Conservation (phyloP, 306 rosid genomes). For the Acacia confusa region DNA sequence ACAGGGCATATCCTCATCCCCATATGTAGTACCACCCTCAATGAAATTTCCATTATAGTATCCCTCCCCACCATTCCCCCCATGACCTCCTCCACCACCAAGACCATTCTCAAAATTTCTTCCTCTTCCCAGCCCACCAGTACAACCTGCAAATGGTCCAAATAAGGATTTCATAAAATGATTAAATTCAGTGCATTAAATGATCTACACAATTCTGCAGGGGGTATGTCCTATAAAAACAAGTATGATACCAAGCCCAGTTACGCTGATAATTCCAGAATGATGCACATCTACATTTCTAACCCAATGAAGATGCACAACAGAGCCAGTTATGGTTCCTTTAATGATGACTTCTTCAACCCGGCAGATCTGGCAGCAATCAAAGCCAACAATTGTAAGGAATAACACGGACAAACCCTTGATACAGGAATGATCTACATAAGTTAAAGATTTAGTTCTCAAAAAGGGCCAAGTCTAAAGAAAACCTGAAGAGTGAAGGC, state of each 20-base stretch:
- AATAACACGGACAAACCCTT: not conserved
- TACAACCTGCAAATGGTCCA: slow-evolving; percentile 70
- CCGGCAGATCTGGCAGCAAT: slow-evolving; percentile 79
- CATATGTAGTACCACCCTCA: slow-evolving; percentile 82
- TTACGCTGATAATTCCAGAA: slow-evolving; percentile 73
- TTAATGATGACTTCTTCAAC: slow-evolving; percentile 76
- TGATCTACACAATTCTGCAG: slow-evolving; percentile 14
- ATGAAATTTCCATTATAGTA: slow-evolving; percentile 70
- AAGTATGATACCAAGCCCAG: slow-evolving; percentile 75
- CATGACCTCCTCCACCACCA: slow-evolving; percentile 94
- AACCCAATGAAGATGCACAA: slow-evolving; percentile 90
- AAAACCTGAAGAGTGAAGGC: slow-evolving; percentile 96
- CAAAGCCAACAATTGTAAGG: slow-evolving; percentile 31
- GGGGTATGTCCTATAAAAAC: slow-evolving; percentile 23
- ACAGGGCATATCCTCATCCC: slow-evolving; percentile 89
- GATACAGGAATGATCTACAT: slow-evolving; percentile 22
- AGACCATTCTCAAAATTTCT: slow-evolving; percentile 64
- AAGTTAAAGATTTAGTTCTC: slow-evolving; percentile 40
- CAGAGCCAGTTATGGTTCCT: slow-evolving; percentile 85
- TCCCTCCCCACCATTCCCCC: slow-evolving; percentile 97
- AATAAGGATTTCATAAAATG: slow-evolving; percentile 26
- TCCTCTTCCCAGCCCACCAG: slow-evolving; percentile 84
- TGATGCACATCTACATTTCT: slow-evolving; percentile 56
- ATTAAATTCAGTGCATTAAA: slow-evolving; percentile 15
- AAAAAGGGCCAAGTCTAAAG: slow-evolving; percentile 34